Base-by-base conservation (phyloP, 345 rosid genomes). In the Lumnitzera littorea region DNA sequence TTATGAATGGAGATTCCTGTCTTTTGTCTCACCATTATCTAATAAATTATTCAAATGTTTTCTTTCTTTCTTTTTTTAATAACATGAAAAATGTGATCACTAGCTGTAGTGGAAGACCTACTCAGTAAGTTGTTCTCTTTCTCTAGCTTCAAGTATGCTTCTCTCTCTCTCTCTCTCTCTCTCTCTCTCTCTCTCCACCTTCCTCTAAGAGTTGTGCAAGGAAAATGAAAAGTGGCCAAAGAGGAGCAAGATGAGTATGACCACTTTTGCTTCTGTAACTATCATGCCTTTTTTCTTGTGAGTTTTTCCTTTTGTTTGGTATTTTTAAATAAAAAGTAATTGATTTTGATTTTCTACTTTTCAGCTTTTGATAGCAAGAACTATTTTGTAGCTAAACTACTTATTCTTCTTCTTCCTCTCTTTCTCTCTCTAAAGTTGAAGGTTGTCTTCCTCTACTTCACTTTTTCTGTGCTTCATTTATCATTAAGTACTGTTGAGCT, bases 111-210 rank as follows among this genome's bases (percentile, higher is more conserved):
- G 62, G 51, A 53, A 64, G 43, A 57, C 71, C 73, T 41, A 13
- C 58, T 41, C 15, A 27, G 23, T 66, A 71, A 58, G 68, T 62
- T 68, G 64, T 59, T 60, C 54, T 50, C 61, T 56, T 65, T 64
- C 62, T 66, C 62, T 23, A 24, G 59, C 49, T 60, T 63, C 51
- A 72, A 60, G 74, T 54, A 65, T 67, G 74, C 63, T 48, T 52
- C 7, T 24, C 16, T 15, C 29, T 11, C 50, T 24, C 31, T 27
- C 43, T 36, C 43, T 36, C 11, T 5, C 43, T 36, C 43, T 24
- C 31, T 27, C 43, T 36, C 43, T 36, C 11, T 5, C 43, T 36
- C 43, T 9, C 5, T 9, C 20, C 20, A 20, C 20, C 20, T 20
- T 20, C 20, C 43, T 5, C 9, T 9, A 36, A 36, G 9, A 4